These are phyloP conservation scores for Helicosporidium sp. DNA, from an alignment of 139 green algal genomes.

Conservation along the genomic window DNA sequence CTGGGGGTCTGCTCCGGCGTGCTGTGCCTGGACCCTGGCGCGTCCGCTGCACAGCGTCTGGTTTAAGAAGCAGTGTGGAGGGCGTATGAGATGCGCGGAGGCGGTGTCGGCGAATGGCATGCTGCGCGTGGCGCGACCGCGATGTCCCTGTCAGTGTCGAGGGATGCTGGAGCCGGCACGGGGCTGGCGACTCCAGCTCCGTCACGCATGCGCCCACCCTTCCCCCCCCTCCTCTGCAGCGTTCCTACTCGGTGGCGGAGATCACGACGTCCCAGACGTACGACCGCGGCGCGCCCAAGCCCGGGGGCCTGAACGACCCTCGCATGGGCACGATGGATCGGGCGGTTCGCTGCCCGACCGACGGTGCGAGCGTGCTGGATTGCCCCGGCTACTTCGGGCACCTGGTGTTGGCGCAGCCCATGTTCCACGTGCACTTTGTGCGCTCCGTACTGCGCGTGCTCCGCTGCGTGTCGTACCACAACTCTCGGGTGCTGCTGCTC, in stretches of 20 bases:
- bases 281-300: slow-evolving; percentile 70
- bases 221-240: slow-evolving; percentile 22
- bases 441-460: slow-evolving; percentile 80
- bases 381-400: slow-evolving; percentile 96
- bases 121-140: no score
- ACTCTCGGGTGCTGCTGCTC: slow-evolving; percentile 64
- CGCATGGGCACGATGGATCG: slow-evolving; percentile 83
- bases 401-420: slow-evolving; percentile 83
- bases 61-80: no score
- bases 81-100: no score
- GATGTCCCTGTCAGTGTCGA: no score
- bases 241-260: slow-evolving; percentile 71
- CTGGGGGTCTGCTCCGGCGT: no score
- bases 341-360: slow-evolving; percentile 55
- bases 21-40: no score
- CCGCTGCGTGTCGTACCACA: slow-evolving; percentile 84
- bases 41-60: no score
- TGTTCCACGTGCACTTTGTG: slow-evolving; percentile 92
- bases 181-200: no score
- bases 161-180: no score
- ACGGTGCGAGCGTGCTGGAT: slow-evolving; percentile 49
- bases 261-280: slow-evolving; percentile 67
- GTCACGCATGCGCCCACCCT: no score
- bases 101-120: no score
- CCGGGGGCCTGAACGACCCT: slow-evolving; percentile 72